Percentiles rank a stretch among this genome's conserved stretches.
Conservation (phyloP, 75 land plant species). For the Pinus albicaulis region DNA sequence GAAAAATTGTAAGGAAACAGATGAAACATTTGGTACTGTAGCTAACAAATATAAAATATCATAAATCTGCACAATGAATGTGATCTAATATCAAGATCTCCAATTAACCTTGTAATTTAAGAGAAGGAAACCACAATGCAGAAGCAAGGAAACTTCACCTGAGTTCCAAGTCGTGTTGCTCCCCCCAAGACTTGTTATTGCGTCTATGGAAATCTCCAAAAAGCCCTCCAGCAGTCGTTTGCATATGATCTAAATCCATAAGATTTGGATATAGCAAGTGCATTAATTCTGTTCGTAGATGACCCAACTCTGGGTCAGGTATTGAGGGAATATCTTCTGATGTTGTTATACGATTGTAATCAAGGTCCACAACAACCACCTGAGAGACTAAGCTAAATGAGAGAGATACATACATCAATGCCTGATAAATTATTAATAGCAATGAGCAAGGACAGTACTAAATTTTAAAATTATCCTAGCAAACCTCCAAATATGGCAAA, state of each 20-base stretch:
- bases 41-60: background rate
- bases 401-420: background rate
- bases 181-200: conserved; percentile 72
- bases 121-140: conserved; percentile 5
- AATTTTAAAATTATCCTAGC: background rate
- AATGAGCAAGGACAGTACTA: background rate
- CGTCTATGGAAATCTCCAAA: conserved; percentile 33
- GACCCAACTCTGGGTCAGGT: conserved; percentile 79
- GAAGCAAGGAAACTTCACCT: conserved; percentile 48
- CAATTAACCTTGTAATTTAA: background rate
- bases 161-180: conserved; percentile 81
- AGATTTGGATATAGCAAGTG: conserved; percentile 84
- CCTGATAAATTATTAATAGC: background rate
- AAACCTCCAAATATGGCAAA: background rate
- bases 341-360: conserved; percentile 62
- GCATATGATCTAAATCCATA: conserved; percentile 69
- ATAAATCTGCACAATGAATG: background rate
- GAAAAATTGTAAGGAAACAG: background rate
- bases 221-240: conserved; percentile 19
- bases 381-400: conserved; percentile 20
- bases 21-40: background rate
- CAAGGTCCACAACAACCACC: conserved; percentile 96
- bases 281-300: conserved; percentile 62
- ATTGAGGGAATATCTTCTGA: conserved; percentile 79
- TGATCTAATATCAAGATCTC: background rate